Conservation (phyloP, 768 basidiomycete species). For the Mycena chlorophos region DNA sequence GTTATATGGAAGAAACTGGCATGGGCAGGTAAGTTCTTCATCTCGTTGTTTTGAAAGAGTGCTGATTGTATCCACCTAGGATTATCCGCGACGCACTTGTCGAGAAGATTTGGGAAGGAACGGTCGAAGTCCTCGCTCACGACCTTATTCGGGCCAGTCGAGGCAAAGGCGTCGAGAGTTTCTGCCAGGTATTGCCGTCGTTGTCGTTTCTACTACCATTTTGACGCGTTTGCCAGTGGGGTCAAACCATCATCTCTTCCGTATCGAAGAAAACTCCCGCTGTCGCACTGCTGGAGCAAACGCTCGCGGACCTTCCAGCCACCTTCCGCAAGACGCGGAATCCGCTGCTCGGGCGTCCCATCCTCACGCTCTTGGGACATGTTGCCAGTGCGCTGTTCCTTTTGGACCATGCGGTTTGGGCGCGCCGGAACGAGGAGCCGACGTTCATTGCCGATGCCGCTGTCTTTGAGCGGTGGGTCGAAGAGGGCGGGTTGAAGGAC, state of each 20-base stretch:
- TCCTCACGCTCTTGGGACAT: constrained; percentile 59
- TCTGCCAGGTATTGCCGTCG: constrained; percentile 45
- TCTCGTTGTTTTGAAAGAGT: not conserved
- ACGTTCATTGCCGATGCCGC: constrained; percentile 8
- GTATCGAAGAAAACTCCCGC: constrained; percentile 29
- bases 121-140: constrained; percentile 63
- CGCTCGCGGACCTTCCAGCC: constrained; percentile 39
- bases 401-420: constrained; percentile 72
- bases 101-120: constrained; percentile 86
- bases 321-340: constrained; percentile 42
- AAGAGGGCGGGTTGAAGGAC: constrained; percentile 13
- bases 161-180: constrained; percentile 43
- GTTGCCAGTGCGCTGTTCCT: constrained; percentile 50
- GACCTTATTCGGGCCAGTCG: constrained; percentile 61
- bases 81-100: constrained; percentile 68
- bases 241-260: constrained; percentile 38
- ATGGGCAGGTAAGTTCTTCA: constrained; percentile 48
- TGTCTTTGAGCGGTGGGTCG: constrained; percentile 19
- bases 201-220: not conserved
- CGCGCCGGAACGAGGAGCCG: constrained; percentile 26
- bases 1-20: constrained; percentile 83
- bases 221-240: constrained; percentile 48
- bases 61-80: constrained; percentile 27
- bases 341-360: constrained; percentile 53
- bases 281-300: constrained; percentile 37